These are phyloP conservation scores for Colletotrichum brevisporum DNA, from an alignment of 2,329 filamentous ascomycete genomes.

Conservation along the genomic window DNA sequence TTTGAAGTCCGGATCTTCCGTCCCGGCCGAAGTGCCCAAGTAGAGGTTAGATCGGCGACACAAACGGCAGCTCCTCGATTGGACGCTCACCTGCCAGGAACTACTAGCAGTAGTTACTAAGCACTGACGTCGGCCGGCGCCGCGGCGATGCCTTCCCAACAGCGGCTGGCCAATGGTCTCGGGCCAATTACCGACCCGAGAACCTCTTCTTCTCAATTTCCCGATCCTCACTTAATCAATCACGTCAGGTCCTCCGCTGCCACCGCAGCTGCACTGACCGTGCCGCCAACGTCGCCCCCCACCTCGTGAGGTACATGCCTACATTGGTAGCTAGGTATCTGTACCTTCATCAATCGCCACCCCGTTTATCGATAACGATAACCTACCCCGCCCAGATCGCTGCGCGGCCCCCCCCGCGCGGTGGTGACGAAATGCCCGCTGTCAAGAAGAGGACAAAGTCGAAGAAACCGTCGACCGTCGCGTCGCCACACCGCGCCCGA, in stretches of 20 bases:
- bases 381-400: constrained; percentile 22
- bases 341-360: constrained; percentile 3
- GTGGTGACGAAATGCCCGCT: constrained; percentile 38
- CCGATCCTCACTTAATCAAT: not conserved
- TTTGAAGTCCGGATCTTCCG: constrained; percentile 22
- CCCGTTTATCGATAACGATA: constrained; percentile 35
- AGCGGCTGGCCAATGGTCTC: not conserved
- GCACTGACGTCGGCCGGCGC: not conserved
- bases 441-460: constrained; percentile 30
- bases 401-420: not conserved
- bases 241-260: constrained; percentile 1
- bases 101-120: not conserved
- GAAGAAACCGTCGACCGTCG: constrained; percentile 13
- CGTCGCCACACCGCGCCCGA: constrained; percentile 1
- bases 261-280: constrained; percentile 18
- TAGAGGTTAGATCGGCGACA: constrained; percentile 14
- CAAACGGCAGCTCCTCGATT: constrained; percentile 12
- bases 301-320: not conserved
- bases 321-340: too few relatives aligned
- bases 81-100: not conserved
- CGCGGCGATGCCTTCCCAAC: too few relatives aligned
- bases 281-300: not conserved
- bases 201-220: constrained; percentile 3
- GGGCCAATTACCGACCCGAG: constrained; percentile 29
- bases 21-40: constrained; percentile 16